A percentile compares a stretch with the other conserved stretches of the same genome.
These are phyloP conservation scores for Lojkania enalia DNA, from an alignment of 2,329 filamentous ascomycete genomes.

Conservation along the genomic window DNA sequence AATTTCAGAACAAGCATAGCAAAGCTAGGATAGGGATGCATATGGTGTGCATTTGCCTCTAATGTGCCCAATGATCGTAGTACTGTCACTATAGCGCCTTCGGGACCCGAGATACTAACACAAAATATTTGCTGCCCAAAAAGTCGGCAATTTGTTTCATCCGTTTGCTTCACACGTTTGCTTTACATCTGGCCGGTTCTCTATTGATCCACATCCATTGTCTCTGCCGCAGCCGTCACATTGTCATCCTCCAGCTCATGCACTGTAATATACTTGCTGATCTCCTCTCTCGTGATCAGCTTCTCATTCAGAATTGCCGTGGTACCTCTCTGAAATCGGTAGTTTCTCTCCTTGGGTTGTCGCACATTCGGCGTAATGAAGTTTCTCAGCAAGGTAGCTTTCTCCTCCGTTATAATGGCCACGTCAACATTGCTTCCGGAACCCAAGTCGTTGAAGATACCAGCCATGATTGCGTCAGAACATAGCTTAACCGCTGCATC, in stretches of 20 bases:
- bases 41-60: too few relatives aligned
- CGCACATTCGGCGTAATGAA: constrained; percentile 92
- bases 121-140: too few relatives aligned
- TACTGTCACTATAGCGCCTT: too few relatives aligned
- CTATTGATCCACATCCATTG: constrained; percentile 65
- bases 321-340: constrained; percentile 87
- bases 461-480: constrained; percentile 86
- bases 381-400: constrained; percentile 91
- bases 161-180: neutral
- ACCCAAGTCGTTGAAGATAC: constrained; percentile 98
- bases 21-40: too few relatives aligned
- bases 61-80: too few relatives aligned
- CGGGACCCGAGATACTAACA: too few relatives aligned
- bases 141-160: too few relatives aligned
- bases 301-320: constrained; percentile 96
- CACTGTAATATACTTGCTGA: constrained; percentile 91
- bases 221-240: constrained; percentile 62
- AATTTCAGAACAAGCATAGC: too few relatives aligned
- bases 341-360: constrained; percentile 88
- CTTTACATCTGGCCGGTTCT: neutral
- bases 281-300: constrained; percentile 90
- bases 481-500: constrained; percentile 83
- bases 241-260: constrained; percentile 76
- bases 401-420: constrained; percentile 90
- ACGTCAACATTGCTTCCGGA: constrained; percentile 98